Evolutionary conservation across 2,329 filamentous ascomycete species (phyloP).

Genomic region (Raffaelea deltoideospora): DNA sequence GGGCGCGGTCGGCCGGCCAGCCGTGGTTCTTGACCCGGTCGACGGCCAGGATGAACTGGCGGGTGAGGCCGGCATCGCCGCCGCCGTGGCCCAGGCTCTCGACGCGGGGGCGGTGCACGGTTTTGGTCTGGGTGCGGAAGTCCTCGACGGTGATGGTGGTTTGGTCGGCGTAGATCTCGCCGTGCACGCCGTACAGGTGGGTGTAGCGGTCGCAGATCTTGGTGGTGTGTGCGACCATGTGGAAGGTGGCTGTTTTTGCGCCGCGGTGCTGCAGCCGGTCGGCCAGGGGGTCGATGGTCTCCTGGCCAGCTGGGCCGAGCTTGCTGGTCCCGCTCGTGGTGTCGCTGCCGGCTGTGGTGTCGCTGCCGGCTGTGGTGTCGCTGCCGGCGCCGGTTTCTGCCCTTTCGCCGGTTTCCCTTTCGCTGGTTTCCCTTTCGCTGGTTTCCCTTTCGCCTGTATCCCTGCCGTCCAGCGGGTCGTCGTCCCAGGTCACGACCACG

Average conservation of each 20-base stretch:
- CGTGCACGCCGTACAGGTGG: constrained; percentile 69
- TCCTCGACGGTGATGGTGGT: constrained; percentile 59
- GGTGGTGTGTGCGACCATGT: constrained; percentile 86
- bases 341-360: too few relatives aligned
- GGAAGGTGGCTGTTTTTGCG: constrained; percentile 76
- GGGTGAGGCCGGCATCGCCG: constrained; percentile 64
- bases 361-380: neutral
- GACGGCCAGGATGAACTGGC: constrained; percentile 72
- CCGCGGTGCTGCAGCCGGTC: constrained; percentile 28
- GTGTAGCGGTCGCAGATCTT: constrained; percentile 77
- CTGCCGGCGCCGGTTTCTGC: neutral
- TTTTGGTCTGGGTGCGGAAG: constrained; percentile 44
- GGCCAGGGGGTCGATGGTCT: constrained; percentile 4
- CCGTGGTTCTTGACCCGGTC: constrained; percentile 59
- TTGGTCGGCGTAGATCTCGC: constrained; percentile 79
- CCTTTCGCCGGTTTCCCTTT: neutral
- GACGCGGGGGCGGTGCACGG: constrained; percentile 42
- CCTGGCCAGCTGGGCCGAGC: too few relatives aligned
- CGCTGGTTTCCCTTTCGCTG: neutral
- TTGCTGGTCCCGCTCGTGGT: too few relatives aligned
- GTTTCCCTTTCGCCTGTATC: constrained; percentile 2
- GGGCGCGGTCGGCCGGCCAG: constrained; percentile 53
- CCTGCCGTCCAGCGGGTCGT: constrained; percentile 32
- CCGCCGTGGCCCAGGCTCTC: constrained; percentile 53
- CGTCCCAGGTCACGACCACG: constrained; percentile 78